phyloP scores from a whole-genome alignment of 2,329 filamentous ascomycete species.

The Venturia aucupariae region DNA sequence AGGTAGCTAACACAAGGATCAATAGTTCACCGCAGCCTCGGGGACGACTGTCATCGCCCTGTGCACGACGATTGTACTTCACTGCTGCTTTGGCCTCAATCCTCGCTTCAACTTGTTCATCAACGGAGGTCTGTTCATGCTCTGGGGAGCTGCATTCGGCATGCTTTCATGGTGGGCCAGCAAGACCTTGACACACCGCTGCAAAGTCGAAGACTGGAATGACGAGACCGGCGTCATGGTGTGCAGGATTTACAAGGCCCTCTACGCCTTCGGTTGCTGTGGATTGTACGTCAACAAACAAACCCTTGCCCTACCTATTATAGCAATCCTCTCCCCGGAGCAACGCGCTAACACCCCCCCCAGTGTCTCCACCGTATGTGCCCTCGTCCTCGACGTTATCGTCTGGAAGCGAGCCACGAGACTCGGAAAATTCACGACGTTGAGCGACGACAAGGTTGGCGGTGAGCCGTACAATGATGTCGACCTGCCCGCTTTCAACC shows the following conservation, averaged over 20 bases:
- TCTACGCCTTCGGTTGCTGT: slow-evolving; percentile 47
- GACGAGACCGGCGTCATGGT: slow-evolving; percentile 45
- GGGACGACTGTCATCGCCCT: slow-evolving; percentile 42
- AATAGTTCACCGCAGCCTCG: slow-evolving; percentile 42
- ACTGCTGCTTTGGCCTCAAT: slow-evolving; percentile 44
- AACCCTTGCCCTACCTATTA: neutral
- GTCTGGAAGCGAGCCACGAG: slow-evolving; percentile 36
- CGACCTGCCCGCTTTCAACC: slow-evolving; percentile 18
- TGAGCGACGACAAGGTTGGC: slow-evolving; percentile 30
- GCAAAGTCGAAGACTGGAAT: slow-evolving; percentile 43
- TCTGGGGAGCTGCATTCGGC: slow-evolving; percentile 45
- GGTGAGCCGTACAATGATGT: slow-evolving; percentile 18
- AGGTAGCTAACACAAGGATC: neutral
- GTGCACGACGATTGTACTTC: slow-evolving; percentile 39
- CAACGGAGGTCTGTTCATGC: slow-evolving; percentile 39
- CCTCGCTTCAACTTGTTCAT: slow-evolving; percentile 41
- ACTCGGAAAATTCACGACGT: slow-evolving; percentile 40
- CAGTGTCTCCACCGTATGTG: slow-evolving; percentile 37
- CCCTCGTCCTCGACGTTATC: slow-evolving; percentile 42
- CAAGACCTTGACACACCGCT: slow-evolving; percentile 43
- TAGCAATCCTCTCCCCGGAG: neutral
- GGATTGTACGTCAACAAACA: slow-evolving; percentile 30
- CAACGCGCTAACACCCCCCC: neutral
- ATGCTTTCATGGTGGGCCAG: slow-evolving; percentile 47
- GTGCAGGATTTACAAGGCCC: slow-evolving; percentile 49